These are phyloP conservation scores for Tolypocladium ovalisporum DNA, from an alignment of 2,329 filamentous ascomycete genomes.

Conservation along the genomic window DNA sequence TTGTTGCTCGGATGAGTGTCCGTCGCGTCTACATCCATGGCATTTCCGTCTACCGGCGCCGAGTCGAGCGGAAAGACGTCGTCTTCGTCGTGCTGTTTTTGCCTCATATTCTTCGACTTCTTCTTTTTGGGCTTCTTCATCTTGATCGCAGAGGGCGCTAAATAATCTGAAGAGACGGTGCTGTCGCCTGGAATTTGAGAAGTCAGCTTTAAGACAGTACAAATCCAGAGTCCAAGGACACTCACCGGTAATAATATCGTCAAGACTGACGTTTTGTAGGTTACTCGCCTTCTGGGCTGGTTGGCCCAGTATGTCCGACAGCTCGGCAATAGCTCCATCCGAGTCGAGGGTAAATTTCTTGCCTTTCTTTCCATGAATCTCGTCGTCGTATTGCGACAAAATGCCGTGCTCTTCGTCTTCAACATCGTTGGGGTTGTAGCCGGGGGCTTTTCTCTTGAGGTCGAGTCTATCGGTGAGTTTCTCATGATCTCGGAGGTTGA, in stretches of 20 bases:
- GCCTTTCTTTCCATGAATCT: conserved; percentile 80
- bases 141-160: conserved; percentile 78
- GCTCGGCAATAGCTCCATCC: conserved; percentile 57
- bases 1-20: conserved; percentile 42
- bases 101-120: conserved; percentile 66
- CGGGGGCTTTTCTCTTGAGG: conserved; percentile 79
- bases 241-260: conserved; percentile 59
- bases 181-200: conserved; percentile 10
- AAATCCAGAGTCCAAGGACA: background rate
- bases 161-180: conserved; percentile 64
- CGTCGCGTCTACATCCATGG: conserved; percentile 70
- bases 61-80: conserved; percentile 40
- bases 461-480: conserved; percentile 66
- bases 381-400: conserved; percentile 88
- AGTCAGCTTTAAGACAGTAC: background rate
- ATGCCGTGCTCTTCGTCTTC: conserved; percentile 56
- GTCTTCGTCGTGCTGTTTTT: conserved; percentile 55
- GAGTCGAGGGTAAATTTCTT: conserved; percentile 83
- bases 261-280: conserved; percentile 63
- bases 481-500: conserved; percentile 61
- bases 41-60: conserved; percentile 26
- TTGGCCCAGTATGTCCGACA: conserved; percentile 43
- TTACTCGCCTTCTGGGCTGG: conserved; percentile 47
- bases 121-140: conserved; percentile 94
- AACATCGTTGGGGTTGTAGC: conserved; percentile 75